phyloP scores from a whole-genome alignment of 2,329 filamentous ascomycete species.

The Biscogniauxia mediterranea region DNA sequence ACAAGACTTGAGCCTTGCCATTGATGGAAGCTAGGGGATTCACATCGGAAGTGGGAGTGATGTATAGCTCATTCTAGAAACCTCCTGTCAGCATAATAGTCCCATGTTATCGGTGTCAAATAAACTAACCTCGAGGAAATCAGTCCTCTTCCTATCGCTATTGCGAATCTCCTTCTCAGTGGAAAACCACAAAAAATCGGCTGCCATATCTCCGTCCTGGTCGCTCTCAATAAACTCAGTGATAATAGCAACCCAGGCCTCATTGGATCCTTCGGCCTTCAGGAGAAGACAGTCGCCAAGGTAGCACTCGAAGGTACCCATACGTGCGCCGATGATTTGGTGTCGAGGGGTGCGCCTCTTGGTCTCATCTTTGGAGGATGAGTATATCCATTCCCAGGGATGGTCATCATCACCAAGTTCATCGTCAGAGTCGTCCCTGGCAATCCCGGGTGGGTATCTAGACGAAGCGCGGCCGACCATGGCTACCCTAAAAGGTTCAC shows the following conservation, averaged over 20 bases:
- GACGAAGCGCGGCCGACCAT: slow-evolving; percentile 14
- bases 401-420: slow-evolving; percentile 73
- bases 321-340: slow-evolving; percentile 75
- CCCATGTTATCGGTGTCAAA: background rate
- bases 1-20: slow-evolving; percentile 80
- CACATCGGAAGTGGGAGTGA: slow-evolving; percentile 81
- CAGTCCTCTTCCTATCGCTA: slow-evolving; percentile 75
- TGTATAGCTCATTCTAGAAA: slow-evolving; percentile 80
- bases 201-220: slow-evolving; percentile 73
- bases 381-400: slow-evolving; percentile 79
- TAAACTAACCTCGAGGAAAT: slow-evolving; percentile 64
- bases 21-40: slow-evolving; percentile 89
- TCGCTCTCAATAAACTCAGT: slow-evolving; percentile 76
- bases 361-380: slow-evolving; percentile 4
- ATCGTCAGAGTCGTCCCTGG: slow-evolving; percentile 81
- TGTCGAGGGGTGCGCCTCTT: slow-evolving; percentile 31
- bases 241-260: slow-evolving; percentile 90
- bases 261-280: slow-evolving; percentile 81
- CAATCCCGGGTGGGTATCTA: slow-evolving; percentile 55
- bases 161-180: slow-evolving; percentile 86
- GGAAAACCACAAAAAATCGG: slow-evolving; percentile 94
- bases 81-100: slow-evolving; percentile 11
- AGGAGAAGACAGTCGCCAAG: slow-evolving; percentile 83
- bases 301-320: slow-evolving; percentile 76
- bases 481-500: background rate